Evolutionary conservation across 192 early-diverging fungal species (phyloP), one percentile per base, ranked within the genome.

Genomic region (Coemansia sp.): DNA sequence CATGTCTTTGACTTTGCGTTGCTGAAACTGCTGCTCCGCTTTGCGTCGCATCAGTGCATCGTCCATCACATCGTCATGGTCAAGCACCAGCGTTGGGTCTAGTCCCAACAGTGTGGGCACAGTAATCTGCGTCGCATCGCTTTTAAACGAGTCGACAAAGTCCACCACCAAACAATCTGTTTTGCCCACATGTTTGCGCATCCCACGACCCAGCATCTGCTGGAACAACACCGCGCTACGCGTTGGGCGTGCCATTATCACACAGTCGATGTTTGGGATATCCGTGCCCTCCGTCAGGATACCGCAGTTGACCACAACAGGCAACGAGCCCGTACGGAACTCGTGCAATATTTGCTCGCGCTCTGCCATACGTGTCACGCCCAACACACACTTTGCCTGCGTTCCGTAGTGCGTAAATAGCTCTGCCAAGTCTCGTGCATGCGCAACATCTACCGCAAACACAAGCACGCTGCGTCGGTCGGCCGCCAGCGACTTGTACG

Each of bases 151-250:
- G 66, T 98, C 94, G 44, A 91, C 87, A 78, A 95, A 90, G 64
- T 98, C 96, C 25, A 96, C 66, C 0, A 95, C 83, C 21, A 94
- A 69, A 60, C 96, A 96, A 60, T 92, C 83, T 2, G 70, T 59
- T 69, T 98, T 98, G 1, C 66, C 82, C 11, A 69, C 59, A 52
- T 66, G 62, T 11, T 84, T 50, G 2, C 94, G 84, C 86, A 98
- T 83, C 1, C 96, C 96, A 25, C 96, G 87, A 11, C 96, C 96
- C 36, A 98, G 68, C 96, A 98, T 98, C 80, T 98, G 96, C 60
- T 92, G 91, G 81, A 96, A 89, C 57, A 98, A 82, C 22, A 87
- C 87, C n/a, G 83, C 72, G 37, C 91, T 94, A 26, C 83, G 77
- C 8, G 96, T 98, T 0, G 94, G 96, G 3, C 93, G 70, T 1